Evolutionary conservation across 441 rosid species (phyloP), one percentile per base, ranked within the genome.

Genomic region (Populus tomentosa): DNA sequence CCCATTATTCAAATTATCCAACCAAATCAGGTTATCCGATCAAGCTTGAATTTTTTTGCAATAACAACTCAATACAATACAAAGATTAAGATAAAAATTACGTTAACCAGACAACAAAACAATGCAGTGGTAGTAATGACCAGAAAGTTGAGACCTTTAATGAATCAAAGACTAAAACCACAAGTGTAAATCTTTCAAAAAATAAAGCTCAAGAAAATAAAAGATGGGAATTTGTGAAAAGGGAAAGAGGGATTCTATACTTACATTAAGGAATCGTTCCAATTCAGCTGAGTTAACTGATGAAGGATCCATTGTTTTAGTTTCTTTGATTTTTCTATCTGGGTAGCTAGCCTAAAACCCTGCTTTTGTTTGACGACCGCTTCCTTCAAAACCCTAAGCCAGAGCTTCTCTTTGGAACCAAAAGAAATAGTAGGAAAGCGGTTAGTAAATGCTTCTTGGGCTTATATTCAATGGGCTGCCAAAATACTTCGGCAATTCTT

Each of bases 181-280:
- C 18, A 11, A 42, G 18, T 42, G 53, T 42, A 42, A 42, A 42
- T 42, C 53, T 3, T 42, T 42, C 14, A 42, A 42, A 42, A 42
- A 13, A 1, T 42, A 16, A 42, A 42, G 53, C 53, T 42, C 18
- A 4, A 42, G 59, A 46, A 33, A 72, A 20, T 3, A 63, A 36
- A 50, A 35, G 36, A 14, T n/a, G 38, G 38, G 20, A 67, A 23
- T 20, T 16, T n/a, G 67, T 11, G 40, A 26, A 65, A 33, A 38
- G 24, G 10, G 24, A 56, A 20, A 75, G 32, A 67, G 21, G 21
- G 46, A 73, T 32, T 77, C 20, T 14, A 46, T 16, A 53, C 90
- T 80, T 84, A 94, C 98, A 62, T 36, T 82, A 80, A 94, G 89
- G 74, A 92, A 87, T 33, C 80, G 88, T 81, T 91, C 86, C 82